Conservation (phyloP, 805 yeast species). For the Candida palmyrensis region DNA sequence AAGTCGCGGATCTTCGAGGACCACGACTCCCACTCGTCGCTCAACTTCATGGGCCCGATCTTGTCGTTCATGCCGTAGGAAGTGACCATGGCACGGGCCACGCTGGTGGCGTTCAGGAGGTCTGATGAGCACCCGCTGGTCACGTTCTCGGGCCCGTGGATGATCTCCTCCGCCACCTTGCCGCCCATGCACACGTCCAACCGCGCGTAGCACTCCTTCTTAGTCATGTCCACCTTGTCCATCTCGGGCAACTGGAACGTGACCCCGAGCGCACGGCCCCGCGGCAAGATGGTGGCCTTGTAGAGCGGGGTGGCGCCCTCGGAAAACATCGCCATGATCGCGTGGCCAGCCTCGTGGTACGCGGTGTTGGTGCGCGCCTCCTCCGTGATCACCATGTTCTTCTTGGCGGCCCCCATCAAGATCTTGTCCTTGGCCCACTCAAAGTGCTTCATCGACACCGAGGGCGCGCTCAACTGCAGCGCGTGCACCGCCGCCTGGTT, state of each 20-base stretch:
- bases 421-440: conserved; percentile 99
- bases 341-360: conserved; percentile 99
- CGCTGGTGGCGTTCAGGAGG: conserved; percentile 80
- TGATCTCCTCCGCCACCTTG: conserved; percentile 90
- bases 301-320: conserved; percentile 92
- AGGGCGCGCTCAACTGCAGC: conserved; percentile 83
- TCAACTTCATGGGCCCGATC: conserved; percentile 86
- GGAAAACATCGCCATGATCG: conserved; percentile 93
- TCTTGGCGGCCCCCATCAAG: conserved; percentile 95
- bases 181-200: conserved; percentile 99
- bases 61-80: conserved; percentile 93
- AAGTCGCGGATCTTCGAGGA: conserved; percentile 79
- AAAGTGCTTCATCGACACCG: conserved; percentile 85
- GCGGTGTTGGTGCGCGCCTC: conserved; percentile 93
- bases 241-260: conserved; percentile 97
- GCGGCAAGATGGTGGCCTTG: conserved; percentile 93
- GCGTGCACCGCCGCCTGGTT: conserved; percentile 98
- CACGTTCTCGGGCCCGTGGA: conserved; percentile 86
- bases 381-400: conserved; percentile 96
- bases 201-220: conserved; percentile 82
- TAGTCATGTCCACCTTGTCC: conserved; percentile 94
- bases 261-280: conserved; percentile 95
- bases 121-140: conserved; percentile 96
- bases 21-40: conserved; percentile 95
- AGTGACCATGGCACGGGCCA: conserved; percentile 96